Evolutionary conservation across 306 rosid genomes (phyloP).

Genomic region (Castanospermum australe): DNA sequence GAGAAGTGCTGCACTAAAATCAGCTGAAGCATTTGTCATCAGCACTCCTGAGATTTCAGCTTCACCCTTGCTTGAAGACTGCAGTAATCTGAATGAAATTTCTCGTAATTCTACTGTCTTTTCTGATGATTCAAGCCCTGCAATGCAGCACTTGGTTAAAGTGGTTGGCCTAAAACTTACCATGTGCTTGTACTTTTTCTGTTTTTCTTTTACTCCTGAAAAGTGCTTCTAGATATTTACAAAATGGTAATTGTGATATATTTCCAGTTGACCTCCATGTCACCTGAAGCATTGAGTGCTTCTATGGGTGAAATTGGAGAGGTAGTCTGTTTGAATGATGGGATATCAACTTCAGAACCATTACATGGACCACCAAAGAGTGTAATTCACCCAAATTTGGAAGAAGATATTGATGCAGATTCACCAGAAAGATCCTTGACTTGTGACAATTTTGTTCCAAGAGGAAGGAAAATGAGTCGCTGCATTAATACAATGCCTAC

Average conservation of each 20-base stretch:
- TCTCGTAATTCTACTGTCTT: neutral
- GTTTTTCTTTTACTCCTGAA: neutral
- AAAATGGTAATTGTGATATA: neutral
- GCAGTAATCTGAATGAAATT: neutral
- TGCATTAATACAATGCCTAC: neutral
- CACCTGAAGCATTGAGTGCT: constrained; percentile 24
- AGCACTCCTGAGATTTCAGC: constrained; percentile 13
- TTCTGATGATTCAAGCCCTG: constrained; percentile 24
- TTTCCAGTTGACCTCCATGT: constrained; percentile 31
- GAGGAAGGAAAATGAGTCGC: constrained; percentile 11
- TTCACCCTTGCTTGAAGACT: constrained; percentile 14
- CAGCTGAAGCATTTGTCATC: neutral
- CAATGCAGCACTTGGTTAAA: constrained; percentile 26
- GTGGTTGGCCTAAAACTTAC: constrained; percentile 34
- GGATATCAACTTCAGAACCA: neutral
- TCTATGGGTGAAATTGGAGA: constrained; percentile 12
- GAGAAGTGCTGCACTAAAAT: neutral
- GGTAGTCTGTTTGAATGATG: constrained; percentile 17
- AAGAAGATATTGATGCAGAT: neutral
- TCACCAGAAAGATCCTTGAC: neutral
- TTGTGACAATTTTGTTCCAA: neutral
- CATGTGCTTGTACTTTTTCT: neutral
- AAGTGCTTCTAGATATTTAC: neutral
- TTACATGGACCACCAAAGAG: neutral
- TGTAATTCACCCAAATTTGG: neutral